Percentiles rank a stretch among this genome's conserved stretches.
Conservation (phyloP, 2,329 filamentous ascomycete species). For the Aureobasidium sp. region DNA sequence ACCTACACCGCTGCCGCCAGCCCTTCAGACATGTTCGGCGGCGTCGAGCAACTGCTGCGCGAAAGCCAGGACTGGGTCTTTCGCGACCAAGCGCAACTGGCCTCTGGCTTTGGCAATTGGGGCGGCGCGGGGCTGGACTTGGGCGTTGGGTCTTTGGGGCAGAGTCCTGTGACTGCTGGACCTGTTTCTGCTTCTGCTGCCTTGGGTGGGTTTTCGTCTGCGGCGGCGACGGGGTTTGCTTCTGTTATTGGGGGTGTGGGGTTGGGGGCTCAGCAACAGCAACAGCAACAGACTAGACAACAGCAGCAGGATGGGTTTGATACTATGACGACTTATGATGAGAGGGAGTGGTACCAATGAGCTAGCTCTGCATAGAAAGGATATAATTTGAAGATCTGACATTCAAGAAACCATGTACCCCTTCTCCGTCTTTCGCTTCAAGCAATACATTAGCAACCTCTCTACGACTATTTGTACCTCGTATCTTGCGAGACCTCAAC, state of each 20-base stretch:
- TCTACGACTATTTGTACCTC: no score
- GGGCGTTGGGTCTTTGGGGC: not conserved
- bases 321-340: constrained; percentile 15
- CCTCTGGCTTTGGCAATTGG: constrained; percentile 59
- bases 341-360: constrained; percentile 17
- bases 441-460: no score
- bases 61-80: constrained; percentile 55
- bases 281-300: not conserved
- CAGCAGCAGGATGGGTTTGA: constrained; percentile 6
- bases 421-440: no score
- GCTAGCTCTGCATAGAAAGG: not conserved
- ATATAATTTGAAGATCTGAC: not conserved
- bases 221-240: not conserved
- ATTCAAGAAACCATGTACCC: not conserved
- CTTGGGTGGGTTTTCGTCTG: not conserved
- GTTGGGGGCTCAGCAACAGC: not conserved
- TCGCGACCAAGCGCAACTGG: constrained; percentile 54
- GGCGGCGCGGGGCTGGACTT: constrained; percentile 16
- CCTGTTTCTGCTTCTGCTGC: not conserved
- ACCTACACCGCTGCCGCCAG: constrained; percentile 28
- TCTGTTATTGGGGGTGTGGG: not conserved
- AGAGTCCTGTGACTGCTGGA: not conserved
- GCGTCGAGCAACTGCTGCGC: constrained; percentile 53
- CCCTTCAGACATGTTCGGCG: constrained; percentile 51
- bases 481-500: no score